phyloP scores from a whole-genome alignment of 208 protist species.

The Leptomonas seymouri region DNA sequence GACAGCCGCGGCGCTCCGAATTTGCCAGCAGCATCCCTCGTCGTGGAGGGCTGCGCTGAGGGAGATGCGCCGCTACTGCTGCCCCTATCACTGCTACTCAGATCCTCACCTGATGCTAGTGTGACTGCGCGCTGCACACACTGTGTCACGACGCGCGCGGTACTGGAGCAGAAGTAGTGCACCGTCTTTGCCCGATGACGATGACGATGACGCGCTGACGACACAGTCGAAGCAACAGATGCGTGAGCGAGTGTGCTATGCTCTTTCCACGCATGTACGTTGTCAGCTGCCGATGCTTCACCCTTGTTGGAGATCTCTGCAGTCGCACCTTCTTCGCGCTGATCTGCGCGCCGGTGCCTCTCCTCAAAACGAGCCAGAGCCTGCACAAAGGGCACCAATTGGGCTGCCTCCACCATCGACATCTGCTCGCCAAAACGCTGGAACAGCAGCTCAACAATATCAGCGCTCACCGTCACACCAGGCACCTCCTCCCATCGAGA shows the following conservation, averaged over 20 bases:
- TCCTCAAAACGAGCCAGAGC: conserved; percentile 31
- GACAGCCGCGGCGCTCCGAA: not conserved
- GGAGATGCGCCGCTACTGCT: not conserved
- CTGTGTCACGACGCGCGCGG: conserved; percentile 23
- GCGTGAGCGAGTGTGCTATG: not conserved
- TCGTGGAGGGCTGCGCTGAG: not conserved
- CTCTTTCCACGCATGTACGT: not conserved
- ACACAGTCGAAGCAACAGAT: not conserved
- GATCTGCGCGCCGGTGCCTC: not conserved
- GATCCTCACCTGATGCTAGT: not conserved
- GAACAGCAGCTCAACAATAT: conserved; percentile 76
- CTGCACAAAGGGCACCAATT: conserved; percentile 69
- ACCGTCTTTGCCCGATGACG: not conserved
- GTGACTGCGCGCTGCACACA: conserved; percentile 23
- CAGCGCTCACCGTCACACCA: conserved; percentile 34
- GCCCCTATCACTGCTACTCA: not conserved
- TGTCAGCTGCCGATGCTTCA: not conserved
- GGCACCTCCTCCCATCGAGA: conserved; percentile 59
- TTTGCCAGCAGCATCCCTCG: not conserved
- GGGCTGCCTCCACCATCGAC: conserved; percentile 41
- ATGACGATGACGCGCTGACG: conserved; percentile 1
- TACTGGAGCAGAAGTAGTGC: conserved; percentile 22
- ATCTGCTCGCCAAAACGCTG: conserved; percentile 57
- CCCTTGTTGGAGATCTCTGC: not conserved
- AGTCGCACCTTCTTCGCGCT: not conserved